Evolutionary conservation across 2,329 filamentous ascomycete species (phyloP), one percentile per base, ranked within the genome.

Genomic region (Macrophomina pseudophaseolina): DNA sequence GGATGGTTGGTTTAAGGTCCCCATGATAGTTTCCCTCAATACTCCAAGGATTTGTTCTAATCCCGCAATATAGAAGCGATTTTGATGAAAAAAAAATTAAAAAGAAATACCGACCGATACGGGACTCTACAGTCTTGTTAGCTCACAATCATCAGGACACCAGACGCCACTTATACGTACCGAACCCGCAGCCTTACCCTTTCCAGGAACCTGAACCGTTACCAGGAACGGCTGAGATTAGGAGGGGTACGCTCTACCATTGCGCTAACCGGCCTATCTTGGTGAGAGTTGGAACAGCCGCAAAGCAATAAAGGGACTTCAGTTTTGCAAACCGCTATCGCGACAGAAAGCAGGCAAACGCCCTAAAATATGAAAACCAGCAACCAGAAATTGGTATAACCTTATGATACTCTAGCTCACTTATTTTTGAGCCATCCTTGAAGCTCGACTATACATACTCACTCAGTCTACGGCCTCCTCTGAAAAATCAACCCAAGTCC

Each of bases 151-250:
- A 18, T 5, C 30, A 33, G 28, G 2, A 7, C 14, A 23, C 4
- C 8, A 32, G 16, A n/a, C 18, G 12, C 18, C 11, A n/a, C 1
- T n/a, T 9, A 5, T 32, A 35, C 56, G 16, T 60, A 60, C 56
- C 56, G 40, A 60, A 60, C 56, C 56, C 56, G 56, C 40, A 60
- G 35, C 56, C 40, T 60, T 14, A 46, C 56, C 56, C 56, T 60
- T 44, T n/a, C 42, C 11, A n/a, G 11, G 42, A 44, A 14, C 42
- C 16, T 14, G 11, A 5, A 14, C 42, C 11, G 16, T 16, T 5
- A 44, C 3, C 42, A 8, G 11, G 28, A 3, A 40, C n/a, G 4
- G 16, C 7, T 51, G 18, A 12, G 48, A 42, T 56, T 56, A 59
- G 54, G 38, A 59, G 28, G 54, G 40, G 54, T 46, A 59, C 54